Percentiles rank a stretch among this genome's conserved stretches.
Evolutionary conservation across 169 alveolate genomes (phyloP).

Genomic region (Cryptosporidium muris): DNA sequence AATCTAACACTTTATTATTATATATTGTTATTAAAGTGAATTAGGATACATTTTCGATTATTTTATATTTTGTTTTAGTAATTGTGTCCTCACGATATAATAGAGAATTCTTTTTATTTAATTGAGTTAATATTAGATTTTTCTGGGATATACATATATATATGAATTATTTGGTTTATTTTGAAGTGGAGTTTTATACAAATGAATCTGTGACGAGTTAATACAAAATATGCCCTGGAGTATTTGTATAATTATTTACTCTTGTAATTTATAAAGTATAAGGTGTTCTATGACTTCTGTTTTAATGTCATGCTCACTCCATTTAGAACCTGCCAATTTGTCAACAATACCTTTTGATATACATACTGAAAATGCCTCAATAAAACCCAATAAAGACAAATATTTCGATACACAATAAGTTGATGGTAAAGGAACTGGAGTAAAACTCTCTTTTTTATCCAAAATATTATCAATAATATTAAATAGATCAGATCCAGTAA

Average conservation of each 20-base stretch:
- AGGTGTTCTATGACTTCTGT: constrained; percentile 68
- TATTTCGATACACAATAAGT: constrained; percentile 40
- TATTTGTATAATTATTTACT: constrained; percentile 1
- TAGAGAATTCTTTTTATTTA: no score
- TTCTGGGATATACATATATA: no score
- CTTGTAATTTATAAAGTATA: constrained; percentile 41
- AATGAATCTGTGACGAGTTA: no score
- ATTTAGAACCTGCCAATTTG: constrained; percentile 56
- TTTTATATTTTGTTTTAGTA: no score
- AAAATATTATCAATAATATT: constrained; percentile 31
- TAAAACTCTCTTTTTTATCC: constrained; percentile 37
- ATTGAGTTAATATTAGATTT: no score
- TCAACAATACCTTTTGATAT: constrained; percentile 64
- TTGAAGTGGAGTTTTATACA: no score
- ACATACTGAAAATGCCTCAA: constrained; percentile 58
- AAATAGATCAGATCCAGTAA: constrained; percentile 58
- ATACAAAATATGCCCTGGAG: neutral
- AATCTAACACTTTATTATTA: no score
- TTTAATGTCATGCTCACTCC: constrained; percentile 69
- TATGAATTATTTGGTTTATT: no score
- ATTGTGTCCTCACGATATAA: no score
- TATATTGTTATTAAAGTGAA: no score
- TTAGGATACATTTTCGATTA: no score
- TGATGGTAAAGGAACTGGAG: constrained; percentile 47
- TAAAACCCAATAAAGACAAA: constrained; percentile 59